Evolutionary conservation across 371 early-diverging fungal species (phyloP), one percentile per base, ranked within the genome.

Genomic region (Mucor sp.): DNA sequence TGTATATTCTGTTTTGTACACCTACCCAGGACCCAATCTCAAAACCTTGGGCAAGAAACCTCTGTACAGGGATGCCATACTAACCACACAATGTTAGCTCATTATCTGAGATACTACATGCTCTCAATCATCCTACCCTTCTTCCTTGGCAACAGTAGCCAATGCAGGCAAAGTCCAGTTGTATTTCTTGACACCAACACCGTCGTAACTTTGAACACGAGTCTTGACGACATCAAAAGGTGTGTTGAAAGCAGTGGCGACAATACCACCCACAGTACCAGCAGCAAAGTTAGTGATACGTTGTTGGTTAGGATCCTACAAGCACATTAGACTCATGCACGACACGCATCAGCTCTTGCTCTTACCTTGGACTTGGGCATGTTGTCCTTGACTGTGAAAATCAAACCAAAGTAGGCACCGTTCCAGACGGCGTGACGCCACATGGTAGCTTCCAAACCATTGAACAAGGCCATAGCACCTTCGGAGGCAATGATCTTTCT

Each of bases 151-250:
- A 63, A 98, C 93, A n/a, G 86, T 87, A n/a, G 76, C 85, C n/a
- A 96, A 71, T 3, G 93, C 89, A 14, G 96, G 95, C 68, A 94
- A 25, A 32, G 95, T 88, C 92, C 97, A 97, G 85, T 91, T 92
- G 80, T 97, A 98, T 77, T 90, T 93, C 44, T 78, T 75, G 8
- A 83, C 78, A 12, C 85, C 84, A 32, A 76, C 81, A 44, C 87
- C 86, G 30, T 86, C 77, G 72, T 96, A 89, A 75, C 91, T 92
- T 81, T 99, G 99, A 57, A 99, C 90, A 66, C 99, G 88, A 1
- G 98, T 95, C 88, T 99, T 99, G 66, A 96, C 96, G 32, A 99
- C 99, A 82, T 99, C 99, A 60, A 96, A 91, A 9, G 99, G 98
- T 27, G 97, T 98, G 81, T 99, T 99, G 62, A 96, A 72, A 48